Conservation (phyloP, 2,329 filamentous ascomycete genomes). For the Fusarium denticulatum region DNA sequence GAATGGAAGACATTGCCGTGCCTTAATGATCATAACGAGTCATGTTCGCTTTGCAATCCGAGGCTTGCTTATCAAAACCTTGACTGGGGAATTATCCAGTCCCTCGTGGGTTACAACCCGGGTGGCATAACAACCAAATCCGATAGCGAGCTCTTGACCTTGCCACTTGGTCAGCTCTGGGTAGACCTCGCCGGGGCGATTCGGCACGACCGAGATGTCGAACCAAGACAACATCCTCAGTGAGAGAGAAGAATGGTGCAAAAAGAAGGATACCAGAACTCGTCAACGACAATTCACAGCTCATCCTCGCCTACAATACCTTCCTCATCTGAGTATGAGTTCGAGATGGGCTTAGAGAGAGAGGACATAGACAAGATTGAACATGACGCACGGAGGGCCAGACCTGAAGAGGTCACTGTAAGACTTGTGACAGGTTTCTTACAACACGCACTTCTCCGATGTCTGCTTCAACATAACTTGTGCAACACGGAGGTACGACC, state of each 20-base stretch:
- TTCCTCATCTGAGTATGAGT: no score
- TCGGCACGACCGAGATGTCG: no score
- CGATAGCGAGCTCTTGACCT: background rate
- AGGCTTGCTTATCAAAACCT: background rate
- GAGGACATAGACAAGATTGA: background rate
- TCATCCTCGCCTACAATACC: no score
- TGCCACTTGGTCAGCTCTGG: background rate
- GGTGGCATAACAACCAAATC: background rate
- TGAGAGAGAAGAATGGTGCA: no score
- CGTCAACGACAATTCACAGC: no score
- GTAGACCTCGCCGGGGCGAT: no score
- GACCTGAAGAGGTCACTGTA: background rate
- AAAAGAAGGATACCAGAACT: no score
- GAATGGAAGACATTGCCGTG: background rate
- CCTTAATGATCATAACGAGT: background rate
- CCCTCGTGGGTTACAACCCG: background rate
- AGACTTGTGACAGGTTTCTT: background rate
- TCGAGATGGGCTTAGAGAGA: background rate
- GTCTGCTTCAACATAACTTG: background rate
- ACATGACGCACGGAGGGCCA: background rate
- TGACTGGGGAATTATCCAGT: background rate
- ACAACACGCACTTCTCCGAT: background rate
- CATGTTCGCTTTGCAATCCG: background rate
- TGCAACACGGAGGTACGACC: background rate
- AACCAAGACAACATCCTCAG: no score